Evolutionary conservation across 306 rosid species (phyloP), one percentile per base, ranked within the genome.

Genomic region (Vigna mungo): DNA sequence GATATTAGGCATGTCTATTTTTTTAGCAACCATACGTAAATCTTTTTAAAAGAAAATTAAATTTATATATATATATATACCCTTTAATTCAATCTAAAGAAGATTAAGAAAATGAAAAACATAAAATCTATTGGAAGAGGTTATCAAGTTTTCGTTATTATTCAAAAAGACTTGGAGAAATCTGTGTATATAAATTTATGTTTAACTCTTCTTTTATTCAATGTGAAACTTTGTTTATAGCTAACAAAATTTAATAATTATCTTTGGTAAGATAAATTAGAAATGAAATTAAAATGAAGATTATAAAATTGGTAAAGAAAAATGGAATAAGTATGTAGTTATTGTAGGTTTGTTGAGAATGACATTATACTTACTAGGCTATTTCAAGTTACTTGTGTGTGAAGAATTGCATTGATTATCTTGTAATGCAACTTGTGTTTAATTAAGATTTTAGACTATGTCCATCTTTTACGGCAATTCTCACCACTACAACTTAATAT

Each of bases 401-500:
- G 72, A 85, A 85, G 84, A 66, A 75, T 41, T 48, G 5, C 11
- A 30, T 75, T 71, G 64, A 70, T 82, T 69, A 74, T 30, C 67
- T 74, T 81, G 18, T 64, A 79, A 58, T 78, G 37, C 67, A 82
- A 70, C 30, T 54, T 78, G 75, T 72, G 73, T 21, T 44, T 41
- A 71, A 37, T 53, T 41, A 6, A 30, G 55, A 78, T 39, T 39
- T 53, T 21, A 25, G 54, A 52, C 34, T 48, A 78, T 68, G 67
- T 68, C 55, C 73, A 6, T 72, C 78, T 54, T 82, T 77, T 51
- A 84, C 32, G 83, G 71, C 75, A 81, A 77, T 81, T 71, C 55
- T 77, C 61, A 74, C 47, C 83, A 60, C 72, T 59, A 78, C 15
- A 43, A 53, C 5, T 66, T 66, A 43, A 20, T 63, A 36, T 36